Percentiles rank a stretch among this genome's conserved stretches.
These are phyloP conservation scores for Xylariaceae sp. DNA, from an alignment of 2,329 filamentous ascomycete species.

Conservation along the genomic window DNA sequence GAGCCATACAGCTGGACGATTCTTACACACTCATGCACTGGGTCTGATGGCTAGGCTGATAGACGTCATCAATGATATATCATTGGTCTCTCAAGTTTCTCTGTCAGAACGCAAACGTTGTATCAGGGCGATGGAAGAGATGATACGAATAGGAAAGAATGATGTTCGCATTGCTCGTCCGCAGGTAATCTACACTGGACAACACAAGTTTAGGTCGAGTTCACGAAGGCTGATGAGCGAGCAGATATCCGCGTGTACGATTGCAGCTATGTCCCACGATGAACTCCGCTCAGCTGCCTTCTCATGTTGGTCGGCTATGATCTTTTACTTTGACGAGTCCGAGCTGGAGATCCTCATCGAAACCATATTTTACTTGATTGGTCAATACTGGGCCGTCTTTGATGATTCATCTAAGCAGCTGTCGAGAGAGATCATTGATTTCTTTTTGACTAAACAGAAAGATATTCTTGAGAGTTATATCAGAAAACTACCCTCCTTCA, in stretches of 20 bases:
- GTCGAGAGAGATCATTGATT: slow-evolving; percentile 60
- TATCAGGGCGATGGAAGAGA: slow-evolving; percentile 79
- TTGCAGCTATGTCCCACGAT: slow-evolving; percentile 73
- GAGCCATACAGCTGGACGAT: slow-evolving; percentile 61
- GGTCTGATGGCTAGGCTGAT: slow-evolving; percentile 83
- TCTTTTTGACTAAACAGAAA: slow-evolving; percentile 61
- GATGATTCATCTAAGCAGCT: slow-evolving; percentile 55
- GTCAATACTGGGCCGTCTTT: slow-evolving; percentile 72
- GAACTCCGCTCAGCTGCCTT: slow-evolving; percentile 77
- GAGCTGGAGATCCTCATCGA: slow-evolving; percentile 79
- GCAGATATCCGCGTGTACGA: slow-evolving; percentile 85
- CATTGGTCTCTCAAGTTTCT: slow-evolving; percentile 49
- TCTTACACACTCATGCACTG: slow-evolving; percentile 78
- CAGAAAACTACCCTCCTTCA: slow-evolving; percentile 73
- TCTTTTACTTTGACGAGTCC: slow-evolving; percentile 69
- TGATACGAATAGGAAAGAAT: slow-evolving; percentile 71
- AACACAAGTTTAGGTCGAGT: neutral
- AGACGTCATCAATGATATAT: slow-evolving; percentile 68
- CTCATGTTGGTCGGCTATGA: slow-evolving; percentile 76
- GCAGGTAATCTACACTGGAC: slow-evolving; percentile 65
- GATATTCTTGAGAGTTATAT: slow-evolving; percentile 62
- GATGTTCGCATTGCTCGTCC: slow-evolving; percentile 77
- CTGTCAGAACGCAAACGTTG: slow-evolving; percentile 69
- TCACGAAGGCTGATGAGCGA: slow-evolving; percentile 22
- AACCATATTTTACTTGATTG: slow-evolving; percentile 83